These are phyloP conservation scores for Barnettozyma populi DNA, from an alignment of 805 yeast genomes.

Conservation along the genomic window DNA sequence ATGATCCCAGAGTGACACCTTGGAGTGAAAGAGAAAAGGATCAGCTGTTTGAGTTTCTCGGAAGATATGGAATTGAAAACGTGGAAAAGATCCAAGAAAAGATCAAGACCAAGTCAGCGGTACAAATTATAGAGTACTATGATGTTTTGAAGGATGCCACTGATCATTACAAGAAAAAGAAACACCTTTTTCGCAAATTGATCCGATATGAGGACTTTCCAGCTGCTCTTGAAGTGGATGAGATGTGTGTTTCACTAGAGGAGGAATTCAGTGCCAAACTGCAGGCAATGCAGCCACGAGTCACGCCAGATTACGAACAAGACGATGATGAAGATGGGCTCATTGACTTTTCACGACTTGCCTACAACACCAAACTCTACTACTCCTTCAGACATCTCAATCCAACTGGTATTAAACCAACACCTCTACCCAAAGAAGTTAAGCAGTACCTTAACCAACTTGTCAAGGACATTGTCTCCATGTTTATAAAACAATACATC, in stretches of 20 bases:
- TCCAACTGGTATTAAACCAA: neutral
- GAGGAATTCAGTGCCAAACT: constrained; percentile 29
- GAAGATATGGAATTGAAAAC: constrained; percentile 45
- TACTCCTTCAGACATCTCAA: neutral
- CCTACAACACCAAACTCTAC: neutral
- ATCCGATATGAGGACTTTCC: constrained; percentile 43
- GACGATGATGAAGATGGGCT: neutral
- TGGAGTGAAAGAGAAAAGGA: constrained; percentile 51
- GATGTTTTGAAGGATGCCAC: constrained; percentile 30
- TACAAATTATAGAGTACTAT: constrained; percentile 44
- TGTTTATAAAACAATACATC: neutral
- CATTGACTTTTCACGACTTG: constrained; percentile 2
- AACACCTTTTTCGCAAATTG: constrained; percentile 18
- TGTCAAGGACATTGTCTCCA: neutral
- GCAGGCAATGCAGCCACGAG: constrained; percentile 1
- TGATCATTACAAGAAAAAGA: constrained; percentile 21
- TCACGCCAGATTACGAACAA: neutral
- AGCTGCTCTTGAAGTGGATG: constrained; percentile 46
- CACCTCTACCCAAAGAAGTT: neutral
- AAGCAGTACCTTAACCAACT: neutral
- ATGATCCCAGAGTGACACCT: constrained; percentile 24
- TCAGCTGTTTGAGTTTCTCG: constrained; percentile 42
- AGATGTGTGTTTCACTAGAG: constrained; percentile 38
- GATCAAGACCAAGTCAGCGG: constrained; percentile 36
- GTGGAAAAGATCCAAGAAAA: constrained; percentile 34